Base-by-base conservation (phyloP, 441 rosid genomes). In the Rhodomyrtus psidioides region DNA sequence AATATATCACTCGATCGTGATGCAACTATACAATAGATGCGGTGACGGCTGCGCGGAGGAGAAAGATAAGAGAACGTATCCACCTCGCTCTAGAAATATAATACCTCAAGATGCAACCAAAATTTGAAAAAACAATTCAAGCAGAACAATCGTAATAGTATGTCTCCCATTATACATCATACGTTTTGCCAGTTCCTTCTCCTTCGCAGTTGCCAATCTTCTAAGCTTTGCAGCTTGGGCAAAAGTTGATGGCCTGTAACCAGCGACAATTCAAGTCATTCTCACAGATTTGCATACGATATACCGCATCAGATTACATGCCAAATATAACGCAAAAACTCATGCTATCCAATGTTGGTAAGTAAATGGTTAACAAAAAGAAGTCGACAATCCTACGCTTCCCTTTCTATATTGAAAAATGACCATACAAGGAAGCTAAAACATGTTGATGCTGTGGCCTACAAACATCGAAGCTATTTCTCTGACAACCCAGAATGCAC, bases 211-310 rank as follows among this genome's bases (percentile, higher is more conserved):
- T 15, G 98, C 98, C 82, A 84, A 70, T 88, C 99, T 93, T 89
- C 92, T 93, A 86, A 97, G 99, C 89, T 97, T 97, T 27, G 98
- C 94, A 19, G 98, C 98, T 91, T 94, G 98, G 9, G 97, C 99
- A 91, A 95, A 97, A 5, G 99, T 94, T 56, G 99, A 95, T 34
- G 98, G 99, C 94, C 99, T 94, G 89, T n/a, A 42, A 84, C 65
- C 87, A 90, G 83, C 49, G 7, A 82, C 13, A 59, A 87, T 23
- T 56, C 83, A 86, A 55, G 30, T 81, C 76, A 81, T 85, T 13
- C 15, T 44, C 34, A 44, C 28, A 49, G 17, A 81, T 85, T 12
- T 24, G 46, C 53, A 44, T 2, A 26, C 21, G 56, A 26, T 42
- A 16, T 49, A n/a, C 53, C 5, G 82, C 30, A 19, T 53, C 39